Conservation (phyloP, 805 yeast genomes). For the Blastobotrys terrestris region DNA sequence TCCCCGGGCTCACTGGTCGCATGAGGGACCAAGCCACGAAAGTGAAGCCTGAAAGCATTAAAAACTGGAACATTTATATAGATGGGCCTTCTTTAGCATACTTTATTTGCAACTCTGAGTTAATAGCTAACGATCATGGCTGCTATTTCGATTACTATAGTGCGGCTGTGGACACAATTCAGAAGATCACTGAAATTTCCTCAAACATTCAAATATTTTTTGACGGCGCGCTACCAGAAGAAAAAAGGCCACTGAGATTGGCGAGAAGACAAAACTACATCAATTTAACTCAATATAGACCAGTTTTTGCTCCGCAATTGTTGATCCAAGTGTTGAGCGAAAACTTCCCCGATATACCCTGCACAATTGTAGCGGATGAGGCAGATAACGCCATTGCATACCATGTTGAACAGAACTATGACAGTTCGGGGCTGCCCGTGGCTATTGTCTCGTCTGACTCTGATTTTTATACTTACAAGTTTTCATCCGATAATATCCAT, state of each 20-base stretch:
- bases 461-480: conserved; percentile 1
- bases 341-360: background rate
- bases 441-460: background rate
- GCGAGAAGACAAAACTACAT: background rate
- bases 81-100: conserved; percentile 10
- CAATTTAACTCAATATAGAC: background rate
- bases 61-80: background rate
- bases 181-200: background rate
- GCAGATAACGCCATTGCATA: conserved; percentile 8
- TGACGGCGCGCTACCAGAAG: conserved; percentile 8
- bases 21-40: background rate
- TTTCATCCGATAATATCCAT: background rate
- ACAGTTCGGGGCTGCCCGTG: background rate
- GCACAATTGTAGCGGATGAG: conserved; percentile 7
- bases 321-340: conserved; percentile 1
- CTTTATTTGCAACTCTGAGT: background rate
- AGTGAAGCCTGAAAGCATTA: background rate
- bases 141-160: background rate
- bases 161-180: background rate
- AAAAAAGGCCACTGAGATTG: conserved; percentile 1
- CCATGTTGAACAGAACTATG: background rate
- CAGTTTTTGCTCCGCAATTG: background rate
- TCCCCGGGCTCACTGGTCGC: conserved; percentile 6
- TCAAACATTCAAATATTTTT: conserved; percentile 2
- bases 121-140: background rate